These are phyloP conservation scores for Claviceps digitariae DNA, from an alignment of 2,329 filamentous ascomycete species.

Conservation along the genomic window DNA sequence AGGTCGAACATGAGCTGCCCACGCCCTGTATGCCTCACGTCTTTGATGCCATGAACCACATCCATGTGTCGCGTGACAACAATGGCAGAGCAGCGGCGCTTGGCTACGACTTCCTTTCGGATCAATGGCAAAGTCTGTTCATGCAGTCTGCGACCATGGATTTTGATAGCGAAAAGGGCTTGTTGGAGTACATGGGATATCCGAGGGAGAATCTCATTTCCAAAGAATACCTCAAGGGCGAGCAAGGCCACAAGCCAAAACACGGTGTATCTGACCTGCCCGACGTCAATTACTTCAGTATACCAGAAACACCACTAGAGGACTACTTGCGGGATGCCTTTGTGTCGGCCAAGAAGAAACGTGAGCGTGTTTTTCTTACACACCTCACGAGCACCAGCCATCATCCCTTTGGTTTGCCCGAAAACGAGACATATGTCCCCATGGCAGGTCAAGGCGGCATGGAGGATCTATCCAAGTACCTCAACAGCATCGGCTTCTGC, in stretches of 20 bases:
- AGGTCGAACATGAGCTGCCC: constrained; percentile 27
- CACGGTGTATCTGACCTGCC: constrained; percentile 15
- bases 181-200: constrained; percentile 18
- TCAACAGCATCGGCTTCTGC: constrained; percentile 20
- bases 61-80: constrained; percentile 7
- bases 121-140: constrained; percentile 18
- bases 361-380: constrained; percentile 20
- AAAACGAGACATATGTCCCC: constrained; percentile 14
- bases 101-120: constrained; percentile 10
- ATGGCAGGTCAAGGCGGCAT: constrained; percentile 12
- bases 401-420: constrained; percentile 19
- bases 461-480: constrained; percentile 19
- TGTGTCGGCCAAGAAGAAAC: constrained; percentile 14
- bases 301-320: constrained; percentile 17
- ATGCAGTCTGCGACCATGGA: constrained; percentile 19
- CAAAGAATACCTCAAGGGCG: constrained; percentile 18
- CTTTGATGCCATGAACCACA: constrained; percentile 19
- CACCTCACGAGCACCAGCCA: constrained; percentile 23
- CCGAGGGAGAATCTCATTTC: constrained; percentile 12
- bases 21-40: constrained; percentile 30
- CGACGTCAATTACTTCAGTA: constrained; percentile 22
- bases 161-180: constrained; percentile 17
- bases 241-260: constrained; percentile 10
- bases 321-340: constrained; percentile 22
- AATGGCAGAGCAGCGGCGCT: constrained; percentile 1